Conservation (phyloP, 1,284 basidiomycete species). For the Schizophyllum amplum region DNA sequence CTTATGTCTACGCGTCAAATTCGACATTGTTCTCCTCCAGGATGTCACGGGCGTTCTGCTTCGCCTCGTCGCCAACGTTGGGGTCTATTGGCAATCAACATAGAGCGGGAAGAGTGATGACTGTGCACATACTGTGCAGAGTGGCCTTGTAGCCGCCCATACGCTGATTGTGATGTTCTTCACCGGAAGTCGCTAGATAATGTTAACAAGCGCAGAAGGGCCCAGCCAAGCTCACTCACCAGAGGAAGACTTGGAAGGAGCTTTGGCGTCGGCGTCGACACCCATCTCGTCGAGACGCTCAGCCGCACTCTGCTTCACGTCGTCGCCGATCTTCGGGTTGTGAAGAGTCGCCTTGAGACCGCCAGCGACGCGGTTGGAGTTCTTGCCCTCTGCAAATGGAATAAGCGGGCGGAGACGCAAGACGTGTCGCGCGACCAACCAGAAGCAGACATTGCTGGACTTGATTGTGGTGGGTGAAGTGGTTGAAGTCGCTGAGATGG, state of each 20-base stretch:
- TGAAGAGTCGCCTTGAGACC: constrained; percentile 48
- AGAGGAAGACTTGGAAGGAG: constrained; percentile 6
- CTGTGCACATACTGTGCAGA: constrained; percentile 28
- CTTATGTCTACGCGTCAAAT: no score
- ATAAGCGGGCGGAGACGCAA: no score
- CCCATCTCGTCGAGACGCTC: constrained; percentile 34
- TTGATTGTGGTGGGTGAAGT: no score
- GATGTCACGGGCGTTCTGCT: constrained; percentile 30
- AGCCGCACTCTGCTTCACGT: constrained; percentile 38
- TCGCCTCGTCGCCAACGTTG: constrained; percentile 35
- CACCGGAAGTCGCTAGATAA: constrained; percentile 18
- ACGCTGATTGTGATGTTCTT: not conserved
- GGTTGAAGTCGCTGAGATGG: no score
- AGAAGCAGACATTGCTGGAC: no score
- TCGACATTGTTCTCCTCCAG: no score
- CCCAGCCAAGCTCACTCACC: no score
- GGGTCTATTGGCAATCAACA: constrained; percentile 20
- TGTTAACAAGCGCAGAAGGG: no score
- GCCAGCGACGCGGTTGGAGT: constrained; percentile 34
- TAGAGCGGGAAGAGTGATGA: not conserved
- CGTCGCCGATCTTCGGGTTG: constrained; percentile 43
- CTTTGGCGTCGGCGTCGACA: constrained; percentile 12
- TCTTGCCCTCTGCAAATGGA: constrained; percentile 14
- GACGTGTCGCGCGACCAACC: no score
- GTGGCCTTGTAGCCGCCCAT: constrained; percentile 44